Evolutionary conservation across 1,284 basidiomycete species (phyloP), one percentile per base, ranked within the genome.

Genomic region (Leccinum fallax): DNA sequence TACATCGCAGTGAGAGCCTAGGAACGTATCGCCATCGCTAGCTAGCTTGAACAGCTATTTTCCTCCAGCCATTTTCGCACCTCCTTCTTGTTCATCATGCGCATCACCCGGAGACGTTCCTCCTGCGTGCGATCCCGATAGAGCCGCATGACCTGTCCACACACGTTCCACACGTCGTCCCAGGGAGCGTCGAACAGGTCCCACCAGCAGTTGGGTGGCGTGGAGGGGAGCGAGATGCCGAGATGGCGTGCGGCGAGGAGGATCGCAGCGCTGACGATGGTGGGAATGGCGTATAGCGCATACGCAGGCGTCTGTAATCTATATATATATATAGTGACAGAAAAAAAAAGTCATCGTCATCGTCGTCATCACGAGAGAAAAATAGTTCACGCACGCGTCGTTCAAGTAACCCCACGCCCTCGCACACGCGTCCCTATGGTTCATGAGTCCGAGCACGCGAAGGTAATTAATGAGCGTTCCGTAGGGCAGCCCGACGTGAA

Each of bases 401-500:
- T 96, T 97, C 26, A 97, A 80, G 67, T 93, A 95, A 0, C 92
- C 92, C 94, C 94, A 97, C 34, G 93, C 92, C 61, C 79, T 82
- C 40, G 86, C 84, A 64, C 90, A 89, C n/a, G 87, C 88, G 57
- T 89, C 87, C 63, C 85, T 84, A 61, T 85, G 82, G 61, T 83
- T 82, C 40, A 85, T 86, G 60, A 99, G 80, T 36, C 93, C 94
- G 15, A 99, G 84, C 26, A 98, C 87, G 63, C 94, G 87, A 66
- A 98, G 83, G 75, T 99, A 99, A 78, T 98, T 98, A 70, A 98
- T 90, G 64, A 98, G 85, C 13, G 95, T 94, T 26, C 92, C 94
- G 71, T 98, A 98, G 0, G 97, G 96, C 48, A 98, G 80, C 15
- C 93, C 90, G 55, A 97, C 94, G 69, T 90, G 83, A 57, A 95